Percentiles rank a stretch among this genome's conserved stretches.
Evolutionary conservation across 768 basidiomycete genomes (phyloP).

Genomic region (Porpolomopsis calyptriformis): DNA sequence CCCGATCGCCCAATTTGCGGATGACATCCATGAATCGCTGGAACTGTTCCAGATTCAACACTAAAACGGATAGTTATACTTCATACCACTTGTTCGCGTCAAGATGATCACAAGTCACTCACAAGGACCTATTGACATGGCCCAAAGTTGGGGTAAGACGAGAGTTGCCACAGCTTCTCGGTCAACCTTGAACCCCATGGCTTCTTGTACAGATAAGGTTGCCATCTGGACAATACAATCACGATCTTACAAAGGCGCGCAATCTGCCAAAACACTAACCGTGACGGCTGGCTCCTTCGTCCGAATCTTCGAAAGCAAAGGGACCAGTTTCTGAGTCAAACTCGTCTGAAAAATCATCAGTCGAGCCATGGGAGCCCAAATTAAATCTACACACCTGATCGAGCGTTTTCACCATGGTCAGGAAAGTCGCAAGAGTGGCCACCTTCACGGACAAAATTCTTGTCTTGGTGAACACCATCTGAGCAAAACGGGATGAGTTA

Average conservation of each 20-base stretch:
- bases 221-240: constrained; percentile 48
- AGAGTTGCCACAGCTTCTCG: constrained; percentile 84
- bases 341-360: constrained; percentile 41
- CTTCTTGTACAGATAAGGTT: constrained; percentile 82
- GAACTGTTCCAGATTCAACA: constrained; percentile 80
- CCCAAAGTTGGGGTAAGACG: constrained; percentile 87
- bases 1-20: constrained; percentile 66
- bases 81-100: neutral
- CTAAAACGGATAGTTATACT: constrained; percentile 17
- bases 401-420: constrained; percentile 79
- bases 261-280: constrained; percentile 30
- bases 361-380: neutral
- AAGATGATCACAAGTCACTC: constrained; percentile 20
- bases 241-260: neutral
- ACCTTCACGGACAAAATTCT: constrained; percentile 87
- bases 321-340: constrained; percentile 91
- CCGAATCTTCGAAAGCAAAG: constrained; percentile 85
- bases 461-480: constrained; percentile 93
- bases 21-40: constrained; percentile 85
- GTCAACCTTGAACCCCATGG: constrained; percentile 92
- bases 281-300: constrained; percentile 95
- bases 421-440: constrained; percentile 71
- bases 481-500: constrained; percentile 6
- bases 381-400: constrained; percentile 51
- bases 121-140: constrained; percentile 96